Conservation (phyloP, 2,329 filamentous ascomycete species). For the Lecanicillium sp. region DNA sequence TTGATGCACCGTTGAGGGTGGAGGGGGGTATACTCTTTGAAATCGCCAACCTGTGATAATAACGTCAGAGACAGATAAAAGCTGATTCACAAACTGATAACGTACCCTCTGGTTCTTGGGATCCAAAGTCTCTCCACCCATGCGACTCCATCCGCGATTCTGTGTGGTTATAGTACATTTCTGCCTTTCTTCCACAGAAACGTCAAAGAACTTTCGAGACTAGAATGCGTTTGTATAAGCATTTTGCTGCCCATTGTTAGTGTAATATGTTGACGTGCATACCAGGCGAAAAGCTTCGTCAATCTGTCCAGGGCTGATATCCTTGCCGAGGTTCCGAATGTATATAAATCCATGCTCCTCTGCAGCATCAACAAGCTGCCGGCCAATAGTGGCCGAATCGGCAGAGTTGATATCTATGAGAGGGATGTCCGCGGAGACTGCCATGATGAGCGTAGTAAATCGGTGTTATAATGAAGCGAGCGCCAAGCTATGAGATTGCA, state of each 20-base stretch:
- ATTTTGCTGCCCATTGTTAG: conserved; percentile 2
- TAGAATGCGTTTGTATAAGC: conserved; percentile 4
- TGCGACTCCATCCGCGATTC: conserved; percentile 83
- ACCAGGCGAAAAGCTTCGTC: conserved; percentile 68
- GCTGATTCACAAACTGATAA: conserved; percentile 4
- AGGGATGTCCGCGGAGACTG: conserved; percentile 48
- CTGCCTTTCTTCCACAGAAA: conserved; percentile 63
- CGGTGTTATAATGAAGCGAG: too few species aligned
- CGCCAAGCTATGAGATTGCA: too few species aligned
- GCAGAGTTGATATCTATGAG: conserved; percentile 70
- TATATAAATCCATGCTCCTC: conserved; percentile 84
- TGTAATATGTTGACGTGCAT: too few species aligned
- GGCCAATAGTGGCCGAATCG: conserved; percentile 48
- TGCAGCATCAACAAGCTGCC: conserved; percentile 70
- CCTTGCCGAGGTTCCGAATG: conserved; percentile 63
- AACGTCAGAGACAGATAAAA: not conserved
- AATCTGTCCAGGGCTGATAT: conserved; percentile 59
- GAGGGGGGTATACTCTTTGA: conserved; percentile 62
- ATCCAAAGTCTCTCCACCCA: conserved; percentile 84
- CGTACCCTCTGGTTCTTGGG: conserved; percentile 69
- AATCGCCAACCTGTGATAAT: conserved; percentile 62
- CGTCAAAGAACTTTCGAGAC: conserved; percentile 65
- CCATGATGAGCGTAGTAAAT: too few species aligned
- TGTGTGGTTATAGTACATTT: conserved; percentile 66
- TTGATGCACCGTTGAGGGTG: conserved; percentile 2